Percentiles rank a stretch among this genome's conserved stretches.
Conservation (phyloP, 23 red algal species). For the Chondrus crispus region DNA sequence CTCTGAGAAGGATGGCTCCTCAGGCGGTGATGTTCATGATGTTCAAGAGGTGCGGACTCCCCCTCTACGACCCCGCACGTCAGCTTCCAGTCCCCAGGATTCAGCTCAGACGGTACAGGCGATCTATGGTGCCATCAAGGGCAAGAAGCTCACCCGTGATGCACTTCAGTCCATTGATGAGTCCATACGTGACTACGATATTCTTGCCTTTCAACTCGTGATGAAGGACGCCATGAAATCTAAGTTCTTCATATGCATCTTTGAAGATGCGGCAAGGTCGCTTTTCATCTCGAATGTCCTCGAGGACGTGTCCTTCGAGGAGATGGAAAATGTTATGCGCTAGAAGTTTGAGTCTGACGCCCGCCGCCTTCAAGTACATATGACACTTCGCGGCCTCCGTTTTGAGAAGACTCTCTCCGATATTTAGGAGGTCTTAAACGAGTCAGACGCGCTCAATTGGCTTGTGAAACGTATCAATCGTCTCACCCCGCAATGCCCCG, state of each 20-base stretch:
- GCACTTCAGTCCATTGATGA: background rate
- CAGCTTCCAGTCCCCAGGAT: no score
- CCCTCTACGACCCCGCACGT: no score
- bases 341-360: background rate
- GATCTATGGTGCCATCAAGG: no score
- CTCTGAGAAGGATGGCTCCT: no score
- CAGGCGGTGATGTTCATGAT: no score
- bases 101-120: no score
- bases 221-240: background rate
- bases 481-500: conserved; percentile 16
- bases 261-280: background rate
- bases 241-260: background rate
- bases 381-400: background rate
- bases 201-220: background rate
- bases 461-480: background rate
- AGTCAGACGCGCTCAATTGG: background rate
- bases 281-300: background rate
- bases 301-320: background rate
- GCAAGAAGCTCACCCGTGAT: background rate
- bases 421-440: background rate
- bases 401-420: background rate
- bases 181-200: background rate
- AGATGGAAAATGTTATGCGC: background rate
- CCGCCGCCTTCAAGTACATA: background rate
- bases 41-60: no score